phyloP scores from a whole-genome alignment of 495 filamentous ascomycete genomes.

The Usnea hakonensis region DNA sequence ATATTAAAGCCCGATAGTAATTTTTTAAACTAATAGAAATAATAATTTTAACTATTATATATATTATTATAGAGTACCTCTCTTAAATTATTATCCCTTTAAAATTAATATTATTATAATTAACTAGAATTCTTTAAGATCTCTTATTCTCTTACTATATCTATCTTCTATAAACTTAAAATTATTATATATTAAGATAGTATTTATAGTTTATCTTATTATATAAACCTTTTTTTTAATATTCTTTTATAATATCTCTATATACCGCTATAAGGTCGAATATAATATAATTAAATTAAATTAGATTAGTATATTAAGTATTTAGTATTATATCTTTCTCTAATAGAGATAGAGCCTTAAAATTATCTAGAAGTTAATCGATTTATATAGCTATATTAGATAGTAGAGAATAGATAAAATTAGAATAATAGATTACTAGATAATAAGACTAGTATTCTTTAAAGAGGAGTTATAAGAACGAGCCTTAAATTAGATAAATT shows the following conservation, averaged over 20 bases:
- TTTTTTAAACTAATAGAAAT: constrained; percentile 1
- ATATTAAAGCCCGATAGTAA: neutral
- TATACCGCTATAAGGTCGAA: neutral
- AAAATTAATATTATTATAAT: neutral
- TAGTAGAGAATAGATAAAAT: neutral
- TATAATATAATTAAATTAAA: constrained; percentile 4
- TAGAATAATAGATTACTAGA: neutral
- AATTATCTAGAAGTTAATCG: neutral
- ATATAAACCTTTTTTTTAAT: constrained; percentile 1
- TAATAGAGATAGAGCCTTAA: constrained; percentile 1
- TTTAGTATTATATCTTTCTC: neutral
- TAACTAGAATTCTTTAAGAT: neutral
- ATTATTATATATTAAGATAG: constrained; percentile 12
- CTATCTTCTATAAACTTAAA: constrained; percentile 5
- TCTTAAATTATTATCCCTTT: neutral
- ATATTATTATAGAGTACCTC: too few relatives aligned
- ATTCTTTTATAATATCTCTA: neutral
- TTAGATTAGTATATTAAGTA: neutral
- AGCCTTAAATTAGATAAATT: too few relatives aligned
- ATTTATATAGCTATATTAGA: neutral
- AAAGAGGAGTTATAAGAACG: too few relatives aligned
- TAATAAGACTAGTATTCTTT: too few relatives aligned
- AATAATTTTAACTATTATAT: neutral
- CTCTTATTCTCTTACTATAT: neutral
- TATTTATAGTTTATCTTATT: neutral